phyloP scores from a whole-genome alignment of 495 filamentous ascomycete species.

The Lasiosphaeria ovina region DNA sequence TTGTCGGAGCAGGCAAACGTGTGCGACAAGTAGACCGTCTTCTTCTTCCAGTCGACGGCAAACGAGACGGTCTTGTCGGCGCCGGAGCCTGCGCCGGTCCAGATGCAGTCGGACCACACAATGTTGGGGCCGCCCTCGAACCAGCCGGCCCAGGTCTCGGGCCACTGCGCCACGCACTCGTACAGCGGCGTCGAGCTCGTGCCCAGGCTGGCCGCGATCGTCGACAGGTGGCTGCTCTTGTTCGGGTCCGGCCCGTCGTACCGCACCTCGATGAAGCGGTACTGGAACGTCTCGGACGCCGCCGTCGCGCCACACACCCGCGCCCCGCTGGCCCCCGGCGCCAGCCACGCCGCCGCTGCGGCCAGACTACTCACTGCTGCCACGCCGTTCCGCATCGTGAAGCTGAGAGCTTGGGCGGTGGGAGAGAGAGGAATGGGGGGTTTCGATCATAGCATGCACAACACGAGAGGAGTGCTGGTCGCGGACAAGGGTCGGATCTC shows the following conservation, averaged over 20 bases:
- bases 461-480: too few relatives aligned
- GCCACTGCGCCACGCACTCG: constrained; percentile 42
- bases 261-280: constrained; percentile 32
- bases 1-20: constrained; percentile 38
- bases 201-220: constrained; percentile 35
- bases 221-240: constrained; percentile 29
- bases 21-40: constrained; percentile 36
- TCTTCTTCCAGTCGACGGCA: constrained; percentile 39
- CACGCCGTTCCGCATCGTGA: constrained; percentile 4
- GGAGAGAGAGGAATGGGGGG: not conserved
- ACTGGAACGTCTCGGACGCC: constrained; percentile 24
- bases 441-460: too few relatives aligned
- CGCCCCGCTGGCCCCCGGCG: constrained; percentile 17
- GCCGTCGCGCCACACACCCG: constrained; percentile 28
- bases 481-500: too few relatives aligned
- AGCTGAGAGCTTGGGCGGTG: not conserved
- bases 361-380: constrained; percentile 4
- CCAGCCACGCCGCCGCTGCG: constrained; percentile 17
- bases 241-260: constrained; percentile 36
- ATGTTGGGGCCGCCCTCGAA: constrained; percentile 31
- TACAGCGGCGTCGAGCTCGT: constrained; percentile 29
- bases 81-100: constrained; percentile 35
- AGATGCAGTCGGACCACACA: constrained; percentile 45
- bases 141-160: constrained; percentile 37
- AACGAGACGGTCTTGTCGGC: constrained; percentile 37